Evolutionary conservation across 2,329 filamentous ascomycete genomes (phyloP).

Genomic region (Tolypocladium capitatum): DNA sequence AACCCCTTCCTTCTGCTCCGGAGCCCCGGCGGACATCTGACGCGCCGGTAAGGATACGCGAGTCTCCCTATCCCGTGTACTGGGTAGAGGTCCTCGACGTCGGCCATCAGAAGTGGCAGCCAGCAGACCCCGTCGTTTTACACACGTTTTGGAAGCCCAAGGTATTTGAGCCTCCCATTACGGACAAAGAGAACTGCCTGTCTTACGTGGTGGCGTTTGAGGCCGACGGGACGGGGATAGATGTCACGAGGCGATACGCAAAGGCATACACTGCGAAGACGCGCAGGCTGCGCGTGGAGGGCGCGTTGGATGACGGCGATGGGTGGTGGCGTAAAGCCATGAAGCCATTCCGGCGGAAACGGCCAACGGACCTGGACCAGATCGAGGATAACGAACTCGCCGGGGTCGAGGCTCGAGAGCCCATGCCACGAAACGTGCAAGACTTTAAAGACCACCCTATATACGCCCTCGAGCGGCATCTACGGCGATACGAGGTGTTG

Average conservation of each 20-base stretch:
- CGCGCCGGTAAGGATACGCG: slow-evolving; percentile 36
- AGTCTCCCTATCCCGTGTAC: slow-evolving; percentile 71
- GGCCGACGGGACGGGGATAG: slow-evolving; percentile 60
- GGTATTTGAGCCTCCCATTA: slow-evolving; percentile 70
- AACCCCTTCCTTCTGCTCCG: slow-evolving; percentile 28
- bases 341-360: slow-evolving; percentile 28
- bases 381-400: slow-evolving; percentile 70
- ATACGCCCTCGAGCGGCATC: slow-evolving; percentile 73
- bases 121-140: slow-evolving; percentile 76
- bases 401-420: slow-evolving; percentile 59
- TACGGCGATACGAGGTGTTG: slow-evolving; percentile 73
- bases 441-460: slow-evolving; percentile 81
- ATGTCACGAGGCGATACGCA: slow-evolving; percentile 78
- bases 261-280: slow-evolving; percentile 90
- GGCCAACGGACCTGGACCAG: slow-evolving; percentile 56
- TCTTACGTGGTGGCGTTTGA: slow-evolving; percentile 80
- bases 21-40: slow-evolving; percentile 17
- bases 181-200: slow-evolving; percentile 63
- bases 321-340: slow-evolving; percentile 42
- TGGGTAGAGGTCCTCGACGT: slow-evolving; percentile 90
- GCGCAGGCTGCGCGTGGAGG: slow-evolving; percentile 65
- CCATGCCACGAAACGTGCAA: slow-evolving; percentile 72
- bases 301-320: slow-evolving; percentile 30
- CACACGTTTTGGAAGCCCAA: slow-evolving; percentile 59
- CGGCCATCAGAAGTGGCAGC: slow-evolving; percentile 81